Percentiles rank a stretch among this genome's conserved stretches.
These are phyloP conservation scores for Amylocystis lapponica DNA, from an alignment of 768 basidiomycete genomes.

Conservation along the genomic window DNA sequence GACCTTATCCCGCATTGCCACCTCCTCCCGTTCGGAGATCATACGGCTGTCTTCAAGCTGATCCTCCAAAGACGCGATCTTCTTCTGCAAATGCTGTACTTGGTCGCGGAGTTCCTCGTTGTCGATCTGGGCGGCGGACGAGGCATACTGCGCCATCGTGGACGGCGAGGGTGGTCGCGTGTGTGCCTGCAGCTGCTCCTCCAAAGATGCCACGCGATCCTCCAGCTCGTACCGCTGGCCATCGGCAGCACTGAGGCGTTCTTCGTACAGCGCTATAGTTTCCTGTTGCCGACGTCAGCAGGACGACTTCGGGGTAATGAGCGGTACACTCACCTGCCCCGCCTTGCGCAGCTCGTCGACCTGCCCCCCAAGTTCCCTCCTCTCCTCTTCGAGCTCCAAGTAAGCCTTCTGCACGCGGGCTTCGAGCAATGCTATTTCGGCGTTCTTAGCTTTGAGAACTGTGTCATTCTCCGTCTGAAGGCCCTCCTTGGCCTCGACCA, in stretches of 20 bases:
- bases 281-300: conserved; percentile 43
- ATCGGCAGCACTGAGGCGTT: conserved; percentile 69
- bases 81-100: conserved; percentile 78
- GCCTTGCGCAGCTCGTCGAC: conserved; percentile 84
- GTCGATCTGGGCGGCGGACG: conserved; percentile 86
- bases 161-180: conserved; percentile 30
- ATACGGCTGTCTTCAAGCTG: conserved; percentile 71
- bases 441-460: conserved; percentile 49
- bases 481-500: conserved; percentile 46
- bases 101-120: conserved; percentile 91
- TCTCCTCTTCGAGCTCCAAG: conserved; percentile 50
- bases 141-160: conserved; percentile 33
- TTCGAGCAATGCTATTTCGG: conserved; percentile 54
- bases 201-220: conserved; percentile 50
- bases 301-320: too few relatives aligned
- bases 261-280: conserved; percentile 94
- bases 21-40: conserved; percentile 71
- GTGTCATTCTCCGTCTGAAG: conserved; percentile 44
- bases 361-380: conserved; percentile 60
- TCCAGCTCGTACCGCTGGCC: conserved; percentile 75
- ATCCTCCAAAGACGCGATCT: conserved; percentile 74
- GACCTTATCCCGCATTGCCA: conserved; percentile 53
- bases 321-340: conserved; percentile 69
- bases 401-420: conserved; percentile 39
- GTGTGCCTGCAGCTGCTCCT: conserved; percentile 39